Conservation (phyloP, 1,284 basidiomycete species). For the Ceratobasidium papillatum region DNA sequence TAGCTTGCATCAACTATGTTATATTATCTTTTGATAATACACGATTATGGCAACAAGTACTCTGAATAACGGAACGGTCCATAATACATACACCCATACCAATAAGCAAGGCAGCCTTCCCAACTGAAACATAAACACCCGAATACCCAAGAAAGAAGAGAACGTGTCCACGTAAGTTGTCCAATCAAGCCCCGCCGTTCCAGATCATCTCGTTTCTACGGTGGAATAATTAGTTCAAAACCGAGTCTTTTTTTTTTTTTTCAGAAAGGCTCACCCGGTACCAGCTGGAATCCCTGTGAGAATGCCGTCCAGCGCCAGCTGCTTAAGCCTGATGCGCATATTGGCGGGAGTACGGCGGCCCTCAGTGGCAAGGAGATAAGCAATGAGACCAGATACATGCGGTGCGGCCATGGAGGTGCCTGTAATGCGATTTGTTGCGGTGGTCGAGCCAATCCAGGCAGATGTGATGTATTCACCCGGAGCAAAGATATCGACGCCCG, state of each 20-base stretch:
- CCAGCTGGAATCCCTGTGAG: constrained; percentile 32
- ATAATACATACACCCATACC: not conserved
- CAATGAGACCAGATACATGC: constrained; percentile 43
- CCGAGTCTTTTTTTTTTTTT: not conserved
- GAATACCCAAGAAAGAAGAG: not conserved
- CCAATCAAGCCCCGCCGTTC: too few relatives aligned
- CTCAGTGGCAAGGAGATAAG: constrained; percentile 38
- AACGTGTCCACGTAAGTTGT: too few relatives aligned
- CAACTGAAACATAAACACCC: not conserved
- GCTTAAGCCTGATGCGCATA: constrained; percentile 33
- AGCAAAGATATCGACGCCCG: constrained; percentile 53
- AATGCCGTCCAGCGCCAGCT: constrained; percentile 14
- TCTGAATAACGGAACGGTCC: not conserved
- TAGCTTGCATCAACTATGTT: not conserved
- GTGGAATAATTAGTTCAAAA: not conserved
- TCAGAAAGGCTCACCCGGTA: not conserved
- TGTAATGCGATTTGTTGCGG: constrained; percentile 35
- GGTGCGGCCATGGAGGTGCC: constrained; percentile 45
- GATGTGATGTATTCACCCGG: constrained; percentile 51
- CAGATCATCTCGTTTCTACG: too few relatives aligned
- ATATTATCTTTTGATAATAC: not conserved
- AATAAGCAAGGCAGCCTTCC: not conserved
- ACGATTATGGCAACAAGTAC: not conserved
- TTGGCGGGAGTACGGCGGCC: constrained; percentile 37
- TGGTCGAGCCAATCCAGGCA: constrained; percentile 39